Percentiles rank a stretch among this genome's conserved stretches.
Evolutionary conservation across 192 early-diverging fungal genomes (phyloP).

Genomic region (Rhizophagus sp.): DNA sequence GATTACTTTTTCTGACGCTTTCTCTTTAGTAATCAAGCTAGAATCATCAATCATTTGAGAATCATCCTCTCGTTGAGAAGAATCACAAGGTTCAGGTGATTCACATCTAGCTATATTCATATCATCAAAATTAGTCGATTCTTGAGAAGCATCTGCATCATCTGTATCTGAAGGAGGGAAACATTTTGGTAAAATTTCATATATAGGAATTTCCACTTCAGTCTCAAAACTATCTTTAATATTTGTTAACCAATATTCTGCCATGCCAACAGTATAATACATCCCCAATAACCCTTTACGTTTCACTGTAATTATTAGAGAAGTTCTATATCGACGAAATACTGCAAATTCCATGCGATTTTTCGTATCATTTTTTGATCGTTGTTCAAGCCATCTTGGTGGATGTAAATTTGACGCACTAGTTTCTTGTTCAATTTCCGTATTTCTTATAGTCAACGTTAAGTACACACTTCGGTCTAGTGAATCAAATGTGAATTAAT

Average conservation of each 20-base stretch:
- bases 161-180: not conserved
- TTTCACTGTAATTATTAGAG: not conserved
- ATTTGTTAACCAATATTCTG: not conserved
- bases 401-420: not conserved
- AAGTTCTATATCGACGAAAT: slow-evolving; percentile 12
- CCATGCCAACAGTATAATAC: not conserved
- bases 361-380: not conserved
- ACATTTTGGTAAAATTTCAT: not conserved
- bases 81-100: not conserved
- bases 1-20: not conserved
- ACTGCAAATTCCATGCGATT: slow-evolving; percentile 7
- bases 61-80: no score
- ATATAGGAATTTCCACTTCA: not conserved
- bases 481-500: not conserved
- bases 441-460: not conserved
- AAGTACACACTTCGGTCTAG: not conserved
- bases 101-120: not conserved
- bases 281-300: slow-evolving; percentile 2
- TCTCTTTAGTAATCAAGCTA: not conserved
- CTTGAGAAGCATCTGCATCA: not conserved
- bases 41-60: no score
- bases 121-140: not conserved
- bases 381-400: slow-evolving; percentile 2
- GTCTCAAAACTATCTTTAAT: not conserved
- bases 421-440: slow-evolving; percentile 11